Evolutionary conservation across 139 green algal species (phyloP), one percentile per base, ranked within the genome.

Genomic region (Haematococcus lacustris): DNA sequence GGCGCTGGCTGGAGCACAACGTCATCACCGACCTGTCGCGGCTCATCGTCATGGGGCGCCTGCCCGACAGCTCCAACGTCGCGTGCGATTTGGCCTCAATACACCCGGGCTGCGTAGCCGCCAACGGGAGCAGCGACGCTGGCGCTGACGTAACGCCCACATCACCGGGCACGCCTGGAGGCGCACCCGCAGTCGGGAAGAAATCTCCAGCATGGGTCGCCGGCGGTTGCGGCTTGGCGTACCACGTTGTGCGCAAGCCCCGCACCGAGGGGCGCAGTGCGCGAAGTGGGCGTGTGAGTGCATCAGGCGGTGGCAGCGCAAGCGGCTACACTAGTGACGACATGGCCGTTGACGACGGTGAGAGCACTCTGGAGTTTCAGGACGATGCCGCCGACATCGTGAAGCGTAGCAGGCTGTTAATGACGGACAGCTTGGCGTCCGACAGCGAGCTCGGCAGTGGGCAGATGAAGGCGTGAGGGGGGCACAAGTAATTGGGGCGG

Each of bases 1-100:
- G 89, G 5, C 79, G 91, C 26, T 93, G 88, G 83, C 81, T 94
- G 75, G 88, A 93, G 77, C 78, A 90, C 32, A 53, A 78, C 66
- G 65, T 91, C 28, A 78, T 93, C 34, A 93, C 90, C 17, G 80
- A 90, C 35, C 80, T 93, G 7, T 84, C 70, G 17, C 75, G 79
- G 38, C 89, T 93, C 83, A 79, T 95, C 41, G 73, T 95, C 25
- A 53, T 71, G 25, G 87, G 86, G 23, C 21, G 33, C 23, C 53
- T 64, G 53, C 53, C 53, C 9, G 53, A 64, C 53, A 64, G 47
- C 47, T 57, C 47, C 47, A 21, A 57, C 47, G 47, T 57, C 47
- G 13, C 21, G 13, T 57, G 47, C 47, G 47, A 57, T 57, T 13
- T 57, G 13, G 47, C 13, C 13, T 28, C 13, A 57, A 13, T 21